These are phyloP conservation scores for Xerocomus nothofagi DNA, from an alignment of 1,284 basidiomycete species.

Conservation along the genomic window DNA sequence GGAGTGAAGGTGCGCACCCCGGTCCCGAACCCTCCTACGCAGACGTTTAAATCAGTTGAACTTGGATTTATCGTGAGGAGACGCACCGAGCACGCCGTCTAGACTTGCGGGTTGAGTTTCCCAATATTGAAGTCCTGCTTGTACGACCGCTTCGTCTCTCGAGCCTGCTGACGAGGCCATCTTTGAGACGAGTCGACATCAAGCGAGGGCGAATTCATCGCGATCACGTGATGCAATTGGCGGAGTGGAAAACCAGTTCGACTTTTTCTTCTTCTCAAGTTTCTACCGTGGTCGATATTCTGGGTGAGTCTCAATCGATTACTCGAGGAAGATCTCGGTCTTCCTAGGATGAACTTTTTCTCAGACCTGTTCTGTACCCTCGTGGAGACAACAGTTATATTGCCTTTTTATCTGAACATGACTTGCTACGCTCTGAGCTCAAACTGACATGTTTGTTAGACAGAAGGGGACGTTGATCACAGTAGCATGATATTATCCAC, in stretches of 20 bases:
- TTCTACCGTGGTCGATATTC: neutral
- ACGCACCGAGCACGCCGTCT: slow-evolving; percentile 67
- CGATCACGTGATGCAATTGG: no score
- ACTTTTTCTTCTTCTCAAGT: neutral
- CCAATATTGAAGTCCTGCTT: slow-evolving; percentile 79
- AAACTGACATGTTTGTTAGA: slow-evolving; percentile 7
- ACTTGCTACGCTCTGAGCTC: neutral
- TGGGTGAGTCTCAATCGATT: no score
- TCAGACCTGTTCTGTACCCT: slow-evolving; percentile 34
- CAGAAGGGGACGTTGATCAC: neutral
- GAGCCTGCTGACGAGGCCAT: slow-evolving; percentile 19
- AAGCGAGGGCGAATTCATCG: no score
- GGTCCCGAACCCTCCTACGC: slow-evolving; percentile 68
- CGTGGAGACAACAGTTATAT: slow-evolving; percentile 28
- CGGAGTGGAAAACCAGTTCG: no score
- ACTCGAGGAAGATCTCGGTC: neutral
- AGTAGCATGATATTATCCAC: no score
- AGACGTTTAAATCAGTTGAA: neutral
- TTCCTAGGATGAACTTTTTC: slow-evolving; percentile 23
- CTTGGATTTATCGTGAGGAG: neutral
- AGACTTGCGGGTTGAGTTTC: slow-evolving; percentile 67
- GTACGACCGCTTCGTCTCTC: slow-evolving; percentile 48
- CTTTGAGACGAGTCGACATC: neutral
- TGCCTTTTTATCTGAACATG: slow-evolving; percentile 25
- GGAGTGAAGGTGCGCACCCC: slow-evolving; percentile 49